phyloP scores from a whole-genome alignment of 1,284 basidiomycete genomes.

The Mycena sp. region DNA sequence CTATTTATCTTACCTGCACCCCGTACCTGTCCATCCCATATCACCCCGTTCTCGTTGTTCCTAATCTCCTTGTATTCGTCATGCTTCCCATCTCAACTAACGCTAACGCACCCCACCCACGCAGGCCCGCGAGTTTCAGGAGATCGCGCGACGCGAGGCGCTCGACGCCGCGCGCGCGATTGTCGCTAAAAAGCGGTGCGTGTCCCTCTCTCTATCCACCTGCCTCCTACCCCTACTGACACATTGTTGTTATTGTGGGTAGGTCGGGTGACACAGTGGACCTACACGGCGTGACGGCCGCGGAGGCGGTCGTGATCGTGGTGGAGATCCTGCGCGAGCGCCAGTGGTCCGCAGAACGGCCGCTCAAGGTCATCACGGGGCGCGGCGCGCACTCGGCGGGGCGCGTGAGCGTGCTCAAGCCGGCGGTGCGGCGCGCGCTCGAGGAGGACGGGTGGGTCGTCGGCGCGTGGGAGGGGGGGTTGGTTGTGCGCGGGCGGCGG shows the following conservation, averaged over 20 bases:
- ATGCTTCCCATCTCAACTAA: too few species aligned
- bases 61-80: too few species aligned
- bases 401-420: conserved; percentile 72
- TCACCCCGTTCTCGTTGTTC: too few species aligned
- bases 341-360: conserved; percentile 59
- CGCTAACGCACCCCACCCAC: too few species aligned
- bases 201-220: background rate
- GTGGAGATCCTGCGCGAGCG: conserved; percentile 62
- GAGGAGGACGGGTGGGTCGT: conserved; percentile 71
- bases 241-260: too few species aligned
- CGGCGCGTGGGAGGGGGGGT: conserved; percentile 68
- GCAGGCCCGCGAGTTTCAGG: conserved; percentile 66
- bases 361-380: conserved; percentile 78
- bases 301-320: conserved; percentile 71
- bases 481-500: conserved; percentile 56
- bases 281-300: conserved; percentile 72
- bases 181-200: conserved; percentile 70
- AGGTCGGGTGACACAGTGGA: conserved; percentile 69
- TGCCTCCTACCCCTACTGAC: too few species aligned
- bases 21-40: too few species aligned
- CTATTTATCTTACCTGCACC: too few species aligned
- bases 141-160: conserved; percentile 61
- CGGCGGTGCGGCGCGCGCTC: conserved; percentile 69
- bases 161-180: conserved; percentile 67
- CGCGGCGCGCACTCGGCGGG: conserved; percentile 74